Evolutionary conservation across 768 basidiomycete genomes (phyloP).

Genomic region (Pisolithus microcarpus): DNA sequence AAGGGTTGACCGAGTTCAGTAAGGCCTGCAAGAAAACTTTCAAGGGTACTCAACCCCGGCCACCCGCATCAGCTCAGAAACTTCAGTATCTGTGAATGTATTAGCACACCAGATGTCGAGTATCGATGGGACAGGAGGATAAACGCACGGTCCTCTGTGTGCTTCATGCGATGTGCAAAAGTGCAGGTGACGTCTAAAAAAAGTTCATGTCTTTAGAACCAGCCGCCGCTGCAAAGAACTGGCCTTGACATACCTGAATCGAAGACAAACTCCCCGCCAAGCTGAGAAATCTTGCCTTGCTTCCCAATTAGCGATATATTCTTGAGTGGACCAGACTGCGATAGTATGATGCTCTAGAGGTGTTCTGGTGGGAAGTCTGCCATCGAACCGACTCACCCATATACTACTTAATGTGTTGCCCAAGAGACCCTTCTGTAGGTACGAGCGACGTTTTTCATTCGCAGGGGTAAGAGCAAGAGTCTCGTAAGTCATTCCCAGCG

Average conservation of each 20-base stretch:
- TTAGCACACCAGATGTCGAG: background rate
- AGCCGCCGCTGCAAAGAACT: background rate
- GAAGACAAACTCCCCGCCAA: slow-evolving; percentile 59
- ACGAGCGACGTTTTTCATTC: slow-evolving; percentile 39
- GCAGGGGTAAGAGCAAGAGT: slow-evolving; percentile 38
- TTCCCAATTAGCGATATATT: slow-evolving; percentile 46
- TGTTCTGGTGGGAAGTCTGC: background rate
- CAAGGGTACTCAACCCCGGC: slow-evolving; percentile 32
- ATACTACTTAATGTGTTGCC: slow-evolving; percentile 33
- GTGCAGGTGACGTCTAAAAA: slow-evolving; percentile 28
- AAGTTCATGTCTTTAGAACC: background rate
- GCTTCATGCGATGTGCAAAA: slow-evolving; percentile 52
- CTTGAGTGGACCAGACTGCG: slow-evolving; percentile 34
- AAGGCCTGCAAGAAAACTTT: background rate
- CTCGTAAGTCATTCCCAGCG: slow-evolving; percentile 54
- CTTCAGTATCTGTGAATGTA: slow-evolving; percentile 45
- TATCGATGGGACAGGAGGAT: background rate
- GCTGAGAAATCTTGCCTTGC: slow-evolving; percentile 54
- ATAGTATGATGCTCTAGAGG: background rate
- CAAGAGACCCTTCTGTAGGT: slow-evolving; percentile 31
- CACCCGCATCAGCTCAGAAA: slow-evolving; percentile 30
- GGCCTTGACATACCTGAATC: slow-evolving; percentile 40
- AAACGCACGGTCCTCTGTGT: slow-evolving; percentile 49
- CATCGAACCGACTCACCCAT: slow-evolving; percentile 31
- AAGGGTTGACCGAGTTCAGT: no score